Evolutionary conservation across 768 basidiomycete genomes (phyloP).

Genomic region (Pisolithus sp.): DNA sequence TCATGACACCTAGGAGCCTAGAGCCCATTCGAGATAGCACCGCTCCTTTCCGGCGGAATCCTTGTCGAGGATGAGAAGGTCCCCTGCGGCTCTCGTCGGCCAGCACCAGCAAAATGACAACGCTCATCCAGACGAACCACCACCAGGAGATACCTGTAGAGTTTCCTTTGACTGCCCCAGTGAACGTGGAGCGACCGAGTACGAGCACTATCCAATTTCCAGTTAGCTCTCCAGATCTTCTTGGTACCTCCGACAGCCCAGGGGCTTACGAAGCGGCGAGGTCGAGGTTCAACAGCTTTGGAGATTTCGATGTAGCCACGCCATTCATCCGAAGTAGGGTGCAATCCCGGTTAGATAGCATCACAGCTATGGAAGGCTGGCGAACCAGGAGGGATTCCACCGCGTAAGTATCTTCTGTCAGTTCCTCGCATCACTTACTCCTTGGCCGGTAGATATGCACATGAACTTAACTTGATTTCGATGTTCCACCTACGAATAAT

Average conservation of each 20-base stretch:
- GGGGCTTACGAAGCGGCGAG: constrained; percentile 42
- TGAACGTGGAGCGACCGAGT: constrained; percentile 39
- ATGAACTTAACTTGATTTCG: constrained; percentile 78
- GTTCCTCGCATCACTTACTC: constrained; percentile 2
- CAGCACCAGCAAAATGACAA: constrained; percentile 21
- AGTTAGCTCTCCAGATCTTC: constrained; percentile 66
- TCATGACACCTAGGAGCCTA: constrained; percentile 45
- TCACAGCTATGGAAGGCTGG: constrained; percentile 66
- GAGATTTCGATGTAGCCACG: constrained; percentile 64
- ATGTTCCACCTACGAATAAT: constrained; percentile 87
- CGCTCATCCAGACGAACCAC: constrained; percentile 30
- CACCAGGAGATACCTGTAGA: constrained; percentile 50
- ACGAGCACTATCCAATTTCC: constrained; percentile 80
- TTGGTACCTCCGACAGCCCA: constrained; percentile 47
- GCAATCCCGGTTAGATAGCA: constrained; percentile 65
- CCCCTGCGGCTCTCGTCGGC: constrained; percentile 36
- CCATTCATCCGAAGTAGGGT: constrained; percentile 83
- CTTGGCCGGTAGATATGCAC: constrained; percentile 53
- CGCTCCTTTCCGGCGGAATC: constrained; percentile 68
- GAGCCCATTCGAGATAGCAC: constrained; percentile 49
- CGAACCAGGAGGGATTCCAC: constrained; percentile 83
- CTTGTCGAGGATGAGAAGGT: constrained; percentile 74
- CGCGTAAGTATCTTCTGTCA: constrained; percentile 49
- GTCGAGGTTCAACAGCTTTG: constrained; percentile 65
- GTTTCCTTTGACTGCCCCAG: constrained; percentile 50